A percentile compares a stretch with the other conserved stretches of the same genome.
phyloP scores from a whole-genome alignment of 495 filamentous ascomycete genomes.

The Penicillium angulare region DNA sequence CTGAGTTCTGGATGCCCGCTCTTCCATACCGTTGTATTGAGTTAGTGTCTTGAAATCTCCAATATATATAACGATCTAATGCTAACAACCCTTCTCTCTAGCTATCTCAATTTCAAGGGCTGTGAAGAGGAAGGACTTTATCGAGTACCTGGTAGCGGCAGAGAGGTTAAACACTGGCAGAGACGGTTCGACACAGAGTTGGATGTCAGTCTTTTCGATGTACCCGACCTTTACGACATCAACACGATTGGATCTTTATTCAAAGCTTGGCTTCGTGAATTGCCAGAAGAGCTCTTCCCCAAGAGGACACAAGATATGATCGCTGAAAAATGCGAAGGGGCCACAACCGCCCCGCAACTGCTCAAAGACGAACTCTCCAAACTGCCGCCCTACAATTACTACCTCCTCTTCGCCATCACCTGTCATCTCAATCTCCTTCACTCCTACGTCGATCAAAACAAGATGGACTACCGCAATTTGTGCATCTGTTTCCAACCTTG shows the following conservation, averaged over 20 bases:
- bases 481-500: conserved; percentile 95
- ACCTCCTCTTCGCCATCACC: conserved; percentile 92
- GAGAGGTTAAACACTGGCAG: conserved; percentile 84
- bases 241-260: conserved; percentile 92
- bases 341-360: conserved; percentile 72
- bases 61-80: background rate
- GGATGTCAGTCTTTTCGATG: conserved; percentile 82
- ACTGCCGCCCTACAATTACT: conserved; percentile 90
- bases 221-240: conserved; percentile 83
- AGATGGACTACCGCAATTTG: conserved; percentile 90
- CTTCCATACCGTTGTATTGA: conserved; percentile 91
- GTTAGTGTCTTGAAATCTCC: background rate
- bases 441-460: conserved; percentile 82
- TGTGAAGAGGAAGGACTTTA: conserved; percentile 90
- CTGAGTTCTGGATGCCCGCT: conserved; percentile 95
- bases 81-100: background rate
- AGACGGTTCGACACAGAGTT: conserved; percentile 81
- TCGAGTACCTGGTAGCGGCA: conserved; percentile 78
- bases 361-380: conserved; percentile 88
- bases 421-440: conserved; percentile 87
- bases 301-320: conserved; percentile 74
- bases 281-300: conserved; percentile 89
- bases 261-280: conserved; percentile 88
- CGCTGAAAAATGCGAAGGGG: conserved; percentile 67
- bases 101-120: conserved; percentile 84